Conservation (phyloP, 2,329 filamentous ascomycete species). For the Zopfia rhizophila region DNA sequence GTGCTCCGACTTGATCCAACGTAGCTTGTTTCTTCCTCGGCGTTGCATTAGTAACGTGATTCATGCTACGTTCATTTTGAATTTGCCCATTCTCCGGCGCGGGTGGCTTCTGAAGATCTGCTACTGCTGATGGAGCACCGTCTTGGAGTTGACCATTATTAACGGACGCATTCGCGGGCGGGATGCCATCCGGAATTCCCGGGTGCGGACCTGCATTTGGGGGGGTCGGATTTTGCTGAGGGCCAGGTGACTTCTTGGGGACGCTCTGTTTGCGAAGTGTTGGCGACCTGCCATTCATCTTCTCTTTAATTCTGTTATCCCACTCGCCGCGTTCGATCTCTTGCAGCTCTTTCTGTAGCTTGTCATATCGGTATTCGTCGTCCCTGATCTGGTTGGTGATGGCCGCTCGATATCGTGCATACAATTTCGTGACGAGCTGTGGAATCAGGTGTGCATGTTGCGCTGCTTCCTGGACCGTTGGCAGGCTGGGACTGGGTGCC, state of each 20-base stretch:
- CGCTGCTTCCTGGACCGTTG: slow-evolving; percentile 73
- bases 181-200: slow-evolving; percentile 9
- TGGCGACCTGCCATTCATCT: slow-evolving; percentile 31
- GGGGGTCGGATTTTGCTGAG: slow-evolving; percentile 25
- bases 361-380: slow-evolving; percentile 75
- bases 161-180: slow-evolving; percentile 20
- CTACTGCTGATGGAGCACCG: background rate
- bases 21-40: slow-evolving; percentile 37
- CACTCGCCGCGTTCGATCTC: slow-evolving; percentile 71
- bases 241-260: slow-evolving; percentile 37
- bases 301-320: slow-evolving; percentile 55
- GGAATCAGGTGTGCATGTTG: slow-evolving; percentile 76
- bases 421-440: slow-evolving; percentile 76
- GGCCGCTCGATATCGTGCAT: slow-evolving; percentile 76
- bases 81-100: slow-evolving; percentile 25
- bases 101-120: slow-evolving; percentile 4
- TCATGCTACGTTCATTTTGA: slow-evolving; percentile 26
- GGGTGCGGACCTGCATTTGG: slow-evolving; percentile 19
- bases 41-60: slow-evolving; percentile 38
- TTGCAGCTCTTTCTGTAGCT: slow-evolving; percentile 73
- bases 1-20: slow-evolving; percentile 23
- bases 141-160: slow-evolving; percentile 13
- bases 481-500: slow-evolving; percentile 70
- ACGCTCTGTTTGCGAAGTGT: slow-evolving; percentile 36
- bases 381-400: slow-evolving; percentile 76